Evolutionary conservation across 805 yeast species (phyloP).

Genomic region (baker's yeast (Saccharomyces cerevisiae)): DNA sequence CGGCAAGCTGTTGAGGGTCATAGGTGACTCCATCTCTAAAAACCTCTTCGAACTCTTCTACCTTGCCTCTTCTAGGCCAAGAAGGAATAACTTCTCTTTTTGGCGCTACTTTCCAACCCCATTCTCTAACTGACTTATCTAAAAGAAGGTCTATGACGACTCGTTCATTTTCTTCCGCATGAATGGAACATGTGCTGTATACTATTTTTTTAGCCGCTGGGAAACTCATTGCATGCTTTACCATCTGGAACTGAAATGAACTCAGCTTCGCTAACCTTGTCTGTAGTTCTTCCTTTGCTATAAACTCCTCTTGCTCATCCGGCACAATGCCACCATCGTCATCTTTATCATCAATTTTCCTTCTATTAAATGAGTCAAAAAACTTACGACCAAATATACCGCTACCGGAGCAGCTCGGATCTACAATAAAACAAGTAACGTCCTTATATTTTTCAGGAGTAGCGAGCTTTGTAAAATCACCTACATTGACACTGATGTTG

Average conservation of each 20-base stretch:
- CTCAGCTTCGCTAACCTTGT: slow-evolving; percentile 55
- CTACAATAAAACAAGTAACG: slow-evolving; percentile 79
- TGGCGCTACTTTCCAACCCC: slow-evolving; percentile 68
- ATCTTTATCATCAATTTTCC: slow-evolving; percentile 10
- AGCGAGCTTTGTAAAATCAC: slow-evolving; percentile 36
- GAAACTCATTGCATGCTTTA: slow-evolving; percentile 79
- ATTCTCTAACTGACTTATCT: slow-evolving; percentile 52
- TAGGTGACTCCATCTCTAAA: slow-evolving; percentile 36
- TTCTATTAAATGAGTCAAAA: slow-evolving; percentile 38
- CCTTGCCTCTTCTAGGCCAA: slow-evolving; percentile 84
- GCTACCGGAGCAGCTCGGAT: slow-evolving; percentile 96
- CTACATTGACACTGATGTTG: slow-evolving; percentile 41
- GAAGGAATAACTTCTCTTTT: slow-evolving; percentile 60
- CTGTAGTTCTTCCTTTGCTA: slow-evolving; percentile 38
- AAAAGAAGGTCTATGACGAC: slow-evolving; percentile 74
- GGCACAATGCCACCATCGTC: slow-evolving; percentile 5
- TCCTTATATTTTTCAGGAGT: slow-evolving; percentile 46
- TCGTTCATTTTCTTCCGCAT: slow-evolving; percentile 86
- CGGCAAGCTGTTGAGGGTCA: slow-evolving; percentile 53
- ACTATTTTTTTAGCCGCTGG: slow-evolving; percentile 73
- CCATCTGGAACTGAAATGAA: slow-evolving; percentile 79
- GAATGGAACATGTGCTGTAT: slow-evolving; percentile 92
- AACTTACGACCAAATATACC: slow-evolving; percentile 90
- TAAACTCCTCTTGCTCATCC: slow-evolving; percentile 32
- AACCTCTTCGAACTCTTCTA: slow-evolving; percentile 53